Conservation (phyloP, 768 basidiomycete species). For the Suillus plorans region DNA sequence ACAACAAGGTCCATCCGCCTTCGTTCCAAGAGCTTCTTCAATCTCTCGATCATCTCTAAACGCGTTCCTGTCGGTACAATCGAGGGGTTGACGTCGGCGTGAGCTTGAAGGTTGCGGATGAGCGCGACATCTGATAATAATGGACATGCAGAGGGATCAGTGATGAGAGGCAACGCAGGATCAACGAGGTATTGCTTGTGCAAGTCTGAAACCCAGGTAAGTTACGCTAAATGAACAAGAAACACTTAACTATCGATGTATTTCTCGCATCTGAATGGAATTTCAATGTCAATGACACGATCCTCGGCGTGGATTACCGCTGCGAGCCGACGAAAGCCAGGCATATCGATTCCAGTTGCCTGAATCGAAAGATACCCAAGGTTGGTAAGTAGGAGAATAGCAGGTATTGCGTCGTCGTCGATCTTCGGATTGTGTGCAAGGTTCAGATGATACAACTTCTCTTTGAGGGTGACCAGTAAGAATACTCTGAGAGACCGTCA, state of each 20-base stretch:
- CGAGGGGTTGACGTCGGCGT: constrained; percentile 45
- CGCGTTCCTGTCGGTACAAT: constrained; percentile 49
- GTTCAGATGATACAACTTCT: constrained; percentile 50
- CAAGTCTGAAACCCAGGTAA: constrained; percentile 37
- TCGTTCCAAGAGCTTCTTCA: constrained; percentile 44
- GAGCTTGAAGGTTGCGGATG: constrained; percentile 56
- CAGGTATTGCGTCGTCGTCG: constrained; percentile 56
- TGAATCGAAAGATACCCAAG: constrained; percentile 51
- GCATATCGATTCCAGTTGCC: constrained; percentile 56
- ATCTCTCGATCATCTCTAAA: constrained; percentile 48
- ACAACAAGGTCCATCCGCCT: constrained; percentile 53
- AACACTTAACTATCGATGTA: constrained; percentile 53
- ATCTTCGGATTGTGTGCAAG: constrained; percentile 53
- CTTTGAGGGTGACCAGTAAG: constrained; percentile 55
- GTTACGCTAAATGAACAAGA: neutral
- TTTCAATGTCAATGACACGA: constrained; percentile 49
- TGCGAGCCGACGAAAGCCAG: constrained; percentile 54
- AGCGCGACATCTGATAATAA: constrained; percentile 48
- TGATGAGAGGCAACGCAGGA: constrained; percentile 49
- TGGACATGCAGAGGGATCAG: constrained; percentile 38
- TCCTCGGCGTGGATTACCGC: constrained; percentile 33
- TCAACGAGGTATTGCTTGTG: constrained; percentile 47
- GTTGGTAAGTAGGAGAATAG: constrained; percentile 47
- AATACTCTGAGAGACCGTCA: constrained; percentile 44
- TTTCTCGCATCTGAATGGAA: constrained; percentile 50